phyloP scores from a whole-genome alignment of 2,329 filamentous ascomycete species.

The Nigrograna mackinnonii region DNA sequence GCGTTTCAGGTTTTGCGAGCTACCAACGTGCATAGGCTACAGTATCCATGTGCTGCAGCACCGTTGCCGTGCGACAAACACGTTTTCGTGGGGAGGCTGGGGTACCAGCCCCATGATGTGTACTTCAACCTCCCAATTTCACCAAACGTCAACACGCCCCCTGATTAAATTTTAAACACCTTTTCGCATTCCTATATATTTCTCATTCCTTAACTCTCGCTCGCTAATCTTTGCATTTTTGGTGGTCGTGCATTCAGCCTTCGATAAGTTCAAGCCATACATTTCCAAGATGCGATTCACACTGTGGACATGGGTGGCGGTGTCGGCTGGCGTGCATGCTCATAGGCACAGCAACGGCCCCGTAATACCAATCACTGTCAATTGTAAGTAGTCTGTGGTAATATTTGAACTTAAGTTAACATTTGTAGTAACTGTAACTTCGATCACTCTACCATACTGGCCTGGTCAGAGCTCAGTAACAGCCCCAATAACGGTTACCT shows the following conservation, averaged over 20 bases:
- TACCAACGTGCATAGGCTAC: conserved; percentile 1
- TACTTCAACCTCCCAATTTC: background rate
- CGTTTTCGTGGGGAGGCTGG: conserved; percentile 2
- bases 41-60: background rate
- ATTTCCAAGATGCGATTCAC: too few species aligned
- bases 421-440: background rate
- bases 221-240: background rate
- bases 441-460: background rate
- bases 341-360: background rate
- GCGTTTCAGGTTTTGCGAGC: conserved; percentile 1
- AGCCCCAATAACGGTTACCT: background rate
- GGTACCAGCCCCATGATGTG: conserved; percentile 4
- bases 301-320: background rate
- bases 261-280: background rate
- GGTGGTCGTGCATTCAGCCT: background rate
- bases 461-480: background rate
- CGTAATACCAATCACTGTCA: background rate
- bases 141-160: background rate
- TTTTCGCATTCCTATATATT: background rate
- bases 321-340: background rate
- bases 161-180: background rate
- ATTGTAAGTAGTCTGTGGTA: background rate
- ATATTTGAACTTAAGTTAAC: background rate
- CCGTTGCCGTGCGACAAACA: conserved; percentile 6
- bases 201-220: background rate